phyloP scores from a whole-genome alignment of 2,329 filamentous ascomycete species.

The Diaporthe citrichinensis region DNA sequence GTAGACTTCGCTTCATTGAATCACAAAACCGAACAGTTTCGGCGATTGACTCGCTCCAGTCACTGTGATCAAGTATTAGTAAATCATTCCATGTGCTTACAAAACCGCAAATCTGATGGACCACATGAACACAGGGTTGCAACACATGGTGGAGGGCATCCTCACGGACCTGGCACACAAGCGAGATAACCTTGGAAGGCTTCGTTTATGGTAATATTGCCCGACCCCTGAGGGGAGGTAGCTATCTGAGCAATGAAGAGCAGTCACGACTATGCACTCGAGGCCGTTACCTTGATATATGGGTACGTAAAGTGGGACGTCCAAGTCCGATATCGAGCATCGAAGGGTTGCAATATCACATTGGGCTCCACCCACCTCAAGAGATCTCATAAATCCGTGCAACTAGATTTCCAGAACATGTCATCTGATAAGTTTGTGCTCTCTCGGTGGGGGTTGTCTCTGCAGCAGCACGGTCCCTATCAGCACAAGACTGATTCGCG shows the following conservation, averaged over 20 bases:
- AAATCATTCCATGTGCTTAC: background rate
- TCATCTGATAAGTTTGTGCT: background rate
- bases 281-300: background rate
- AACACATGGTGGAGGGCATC: slow-evolving; percentile 5
- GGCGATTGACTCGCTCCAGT: background rate
- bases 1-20: background rate
- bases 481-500: slow-evolving; percentile 31
- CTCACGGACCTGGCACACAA: background rate
- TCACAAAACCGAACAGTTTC: background rate
- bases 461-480: background rate
- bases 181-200: background rate
- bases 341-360: background rate
- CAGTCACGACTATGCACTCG: background rate
- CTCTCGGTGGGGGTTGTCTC: background rate
- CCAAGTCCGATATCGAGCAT: background rate
- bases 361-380: background rate
- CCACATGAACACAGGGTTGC: background rate
- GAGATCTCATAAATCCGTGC: background rate
- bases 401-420: background rate
- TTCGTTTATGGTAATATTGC: background rate
- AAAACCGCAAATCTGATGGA: background rate
- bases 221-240: background rate
- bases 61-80: slow-evolving; percentile 11
- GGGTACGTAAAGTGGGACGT: background rate
- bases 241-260: background rate